Base-by-base conservation (phyloP, 306 rosid genomes). In the Ochetophila trinervis region DNA sequence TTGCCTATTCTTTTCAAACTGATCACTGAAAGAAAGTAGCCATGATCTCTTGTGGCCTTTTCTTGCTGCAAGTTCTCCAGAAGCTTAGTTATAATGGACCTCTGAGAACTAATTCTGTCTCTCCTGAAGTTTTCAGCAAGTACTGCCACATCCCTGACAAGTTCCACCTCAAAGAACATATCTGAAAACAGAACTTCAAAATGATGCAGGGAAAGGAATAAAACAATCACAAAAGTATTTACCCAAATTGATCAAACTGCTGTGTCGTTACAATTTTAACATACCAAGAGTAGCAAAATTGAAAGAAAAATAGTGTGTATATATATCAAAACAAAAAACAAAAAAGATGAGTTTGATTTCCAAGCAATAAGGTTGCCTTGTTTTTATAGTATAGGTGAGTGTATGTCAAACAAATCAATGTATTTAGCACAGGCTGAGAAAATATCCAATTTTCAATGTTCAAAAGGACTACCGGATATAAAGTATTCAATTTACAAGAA, bases 21-120 rank as follows among this genome's bases (percentile, higher is more conserved):
- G 23, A 81, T 82, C 40, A 82, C 78, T 19, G 73, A 70, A 61
- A 82, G 81, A 73, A 71, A 82, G 78, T 82, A 78, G 16, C 84
- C 81, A 18, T 64, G 62, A 37, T 68, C 79, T 66, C 72, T 61
- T 65, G 66, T 62, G 57, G 74, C 81, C 74, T 75, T 82, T 72
- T 82, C 79, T 0, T 20, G 64, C 56, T 60, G 42, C 72, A 82
- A 54, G 67, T 69, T 75, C 58, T 74, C 71, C 63, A 82, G 65
- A 40, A 82, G 77, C 58, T 61, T 53, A 13, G 84, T 75, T 24
- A 71, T 40, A 45, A 75, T 48, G 53, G 34, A 55, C 49, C 67
- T 63, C 37, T 23, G 73, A 24, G 76, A 57, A 56, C 56, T 37
- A 32, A 12, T 18, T 51, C 48, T 32, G n/a, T 66, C 59, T 32